Evolutionary conservation across 257 asterid species (phyloP).

Genomic region (Nicotiana obtusifolia): DNA sequence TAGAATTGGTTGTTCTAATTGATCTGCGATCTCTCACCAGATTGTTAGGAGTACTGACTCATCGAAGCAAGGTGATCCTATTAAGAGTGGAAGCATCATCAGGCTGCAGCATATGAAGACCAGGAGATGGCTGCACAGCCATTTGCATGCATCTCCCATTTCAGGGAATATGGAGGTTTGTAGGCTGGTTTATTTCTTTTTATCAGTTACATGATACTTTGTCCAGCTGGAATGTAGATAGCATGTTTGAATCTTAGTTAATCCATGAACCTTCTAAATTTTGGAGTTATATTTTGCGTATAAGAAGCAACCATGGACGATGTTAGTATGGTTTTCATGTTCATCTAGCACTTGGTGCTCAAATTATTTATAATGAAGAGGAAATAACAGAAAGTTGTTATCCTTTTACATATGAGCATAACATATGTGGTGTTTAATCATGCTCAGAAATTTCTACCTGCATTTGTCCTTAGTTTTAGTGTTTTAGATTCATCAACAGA

Average conservation of each 20-base stretch:
- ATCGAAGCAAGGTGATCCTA: slow-evolving; percentile 81
- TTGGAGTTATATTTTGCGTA: neutral
- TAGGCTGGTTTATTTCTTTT: slow-evolving; percentile 3
- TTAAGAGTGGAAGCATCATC: slow-evolving; percentile 55
- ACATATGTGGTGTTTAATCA: neutral
- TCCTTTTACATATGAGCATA: neutral
- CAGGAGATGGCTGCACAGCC: slow-evolving; percentile 95
- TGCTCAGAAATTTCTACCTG: neutral
- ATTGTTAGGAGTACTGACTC: slow-evolving; percentile 66
- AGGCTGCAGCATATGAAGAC: slow-evolving; percentile 91
- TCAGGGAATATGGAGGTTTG: slow-evolving; percentile 93
- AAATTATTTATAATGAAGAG: neutral
- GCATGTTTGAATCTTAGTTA: neutral
- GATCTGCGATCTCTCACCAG: slow-evolving; percentile 28
- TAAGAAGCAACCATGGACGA: neutral
- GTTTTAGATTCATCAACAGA: neutral
- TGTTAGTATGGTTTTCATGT: neutral
- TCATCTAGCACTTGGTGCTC: neutral
- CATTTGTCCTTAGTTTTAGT: neutral
- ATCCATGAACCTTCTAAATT: neutral
- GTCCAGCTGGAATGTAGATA: neutral
- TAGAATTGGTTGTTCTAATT: neutral
- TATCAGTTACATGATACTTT: neutral
- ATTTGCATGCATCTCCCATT: slow-evolving; percentile 96
- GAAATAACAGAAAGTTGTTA: neutral